Evolutionary conservation across 2,329 filamentous ascomycete species (phyloP).

Genomic region (Penicillium sp.): DNA sequence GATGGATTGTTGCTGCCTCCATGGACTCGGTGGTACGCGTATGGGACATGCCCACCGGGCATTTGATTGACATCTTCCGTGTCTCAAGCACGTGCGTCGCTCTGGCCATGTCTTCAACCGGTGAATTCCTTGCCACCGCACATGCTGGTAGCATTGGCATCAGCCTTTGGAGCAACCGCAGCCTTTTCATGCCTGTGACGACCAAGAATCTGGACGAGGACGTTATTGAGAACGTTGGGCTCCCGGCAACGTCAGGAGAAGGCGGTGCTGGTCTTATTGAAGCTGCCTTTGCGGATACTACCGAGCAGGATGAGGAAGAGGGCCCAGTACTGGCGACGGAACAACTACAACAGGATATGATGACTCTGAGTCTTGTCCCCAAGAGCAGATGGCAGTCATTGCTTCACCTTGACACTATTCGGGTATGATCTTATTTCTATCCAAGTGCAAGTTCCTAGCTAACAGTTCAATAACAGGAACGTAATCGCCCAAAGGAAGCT

Average conservation of each 20-base stretch:
- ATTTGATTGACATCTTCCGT: slow-evolving; percentile 88
- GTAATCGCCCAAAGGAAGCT: slow-evolving; percentile 90
- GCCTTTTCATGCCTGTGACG: slow-evolving; percentile 82
- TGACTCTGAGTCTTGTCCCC: slow-evolving; percentile 85
- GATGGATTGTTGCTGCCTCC: slow-evolving; percentile 88
- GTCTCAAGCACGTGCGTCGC: slow-evolving; percentile 76
- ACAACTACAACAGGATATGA: slow-evolving; percentile 76
- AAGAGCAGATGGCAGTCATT: slow-evolving; percentile 92
- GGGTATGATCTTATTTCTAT: slow-evolving; percentile 29
- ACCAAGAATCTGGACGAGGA: slow-evolving; percentile 79
- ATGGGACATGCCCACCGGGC: slow-evolving; percentile 94
- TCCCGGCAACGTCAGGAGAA: slow-evolving; percentile 78
- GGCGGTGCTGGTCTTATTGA: slow-evolving; percentile 72
- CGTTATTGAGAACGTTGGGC: slow-evolving; percentile 63
- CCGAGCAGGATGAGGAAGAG: slow-evolving; percentile 47
- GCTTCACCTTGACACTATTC: slow-evolving; percentile 86
- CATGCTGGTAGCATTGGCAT: slow-evolving; percentile 80
- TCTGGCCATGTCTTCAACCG: slow-evolving; percentile 81
- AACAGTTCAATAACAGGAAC: slow-evolving; percentile 58
- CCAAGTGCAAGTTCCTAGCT: not conserved
- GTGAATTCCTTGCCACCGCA: slow-evolving; percentile 90
- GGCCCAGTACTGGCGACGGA: slow-evolving; percentile 62
- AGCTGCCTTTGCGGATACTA: slow-evolving; percentile 65
- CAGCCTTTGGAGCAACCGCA: slow-evolving; percentile 94
- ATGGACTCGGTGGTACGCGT: slow-evolving; percentile 76